Conservation (phyloP, 441 rosid species). For the Gossypium gossypioides region DNA sequence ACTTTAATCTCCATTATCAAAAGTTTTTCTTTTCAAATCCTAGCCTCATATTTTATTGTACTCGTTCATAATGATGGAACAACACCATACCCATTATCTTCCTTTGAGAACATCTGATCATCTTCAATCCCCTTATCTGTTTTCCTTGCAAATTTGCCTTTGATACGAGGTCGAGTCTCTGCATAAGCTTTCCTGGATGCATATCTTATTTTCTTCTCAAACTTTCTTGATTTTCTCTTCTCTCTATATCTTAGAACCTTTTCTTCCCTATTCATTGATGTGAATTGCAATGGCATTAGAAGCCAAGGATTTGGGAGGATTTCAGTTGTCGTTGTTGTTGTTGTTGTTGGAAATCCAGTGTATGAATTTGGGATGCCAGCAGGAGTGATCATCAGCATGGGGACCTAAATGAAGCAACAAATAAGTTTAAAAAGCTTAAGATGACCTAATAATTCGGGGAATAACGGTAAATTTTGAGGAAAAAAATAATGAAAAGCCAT, state of each 20-base stretch:
- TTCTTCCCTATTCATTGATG: constrained; percentile 14
- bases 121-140: constrained; percentile 15
- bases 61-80: constrained; percentile 15
- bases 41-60: neutral
- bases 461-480: neutral
- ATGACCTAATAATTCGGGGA: neutral
- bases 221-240: constrained; percentile 15
- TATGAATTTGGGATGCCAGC: constrained; percentile 16
- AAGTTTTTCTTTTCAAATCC: neutral
- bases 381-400: neutral
- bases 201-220: constrained; percentile 17
- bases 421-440: neutral
- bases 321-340: neutral
- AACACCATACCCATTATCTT: constrained; percentile 18
- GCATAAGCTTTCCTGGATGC: constrained; percentile 24
- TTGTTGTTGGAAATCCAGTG: constrained; percentile 4
- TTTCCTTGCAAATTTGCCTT: constrained; percentile 28
- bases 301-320: constrained; percentile 10
- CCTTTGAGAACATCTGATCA: constrained; percentile 19
- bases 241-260: constrained; percentile 14
- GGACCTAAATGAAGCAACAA: constrained; percentile 12
- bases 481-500: too few species aligned
- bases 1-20: neutral
- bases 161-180: constrained; percentile 23
- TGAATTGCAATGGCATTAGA: constrained; percentile 15